phyloP scores from a whole-genome alignment of 768 basidiomycete species.

The Podaxis carcinomalis region DNA sequence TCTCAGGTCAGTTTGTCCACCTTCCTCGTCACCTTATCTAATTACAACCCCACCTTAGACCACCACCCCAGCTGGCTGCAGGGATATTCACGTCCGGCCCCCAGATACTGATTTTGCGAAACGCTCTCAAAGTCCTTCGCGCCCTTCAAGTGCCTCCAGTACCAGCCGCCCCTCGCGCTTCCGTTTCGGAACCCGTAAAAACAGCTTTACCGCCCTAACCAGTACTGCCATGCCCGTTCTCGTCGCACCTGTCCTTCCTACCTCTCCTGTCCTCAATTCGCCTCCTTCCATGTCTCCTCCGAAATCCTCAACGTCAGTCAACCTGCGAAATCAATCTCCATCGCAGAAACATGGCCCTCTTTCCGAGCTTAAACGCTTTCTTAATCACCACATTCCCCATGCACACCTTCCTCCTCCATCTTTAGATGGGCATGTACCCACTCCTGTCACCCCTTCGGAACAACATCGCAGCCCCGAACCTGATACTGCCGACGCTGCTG shows the following conservation, averaged over 20 bases:
- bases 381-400: slow-evolving; percentile 86
- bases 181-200: slow-evolving; percentile 12
- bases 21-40: slow-evolving; percentile 13
- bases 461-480: slow-evolving; percentile 19
- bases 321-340: slow-evolving; percentile 13
- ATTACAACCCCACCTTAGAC: slow-evolving; percentile 2
- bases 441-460: slow-evolving; percentile 13
- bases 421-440: slow-evolving; percentile 18
- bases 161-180: slow-evolving; percentile 9
- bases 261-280: slow-evolving; percentile 10
- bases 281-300: slow-evolving; percentile 15
- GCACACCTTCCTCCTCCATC: slow-evolving; percentile 28
- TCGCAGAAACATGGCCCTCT: slow-evolving; percentile 64
- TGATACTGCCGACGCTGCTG: slow-evolving; percentile 15
- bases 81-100: slow-evolving; percentile 10
- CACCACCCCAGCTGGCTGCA: not conserved
- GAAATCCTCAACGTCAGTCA: slow-evolving; percentile 15
- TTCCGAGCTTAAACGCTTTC: slow-evolving; percentile 91
- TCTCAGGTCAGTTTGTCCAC: not conserved
- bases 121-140: slow-evolving; percentile 9
- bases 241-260: slow-evolving; percentile 6
- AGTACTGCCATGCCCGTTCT: slow-evolving; percentile 11
- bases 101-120: slow-evolving; percentile 1
- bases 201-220: slow-evolving; percentile 8
- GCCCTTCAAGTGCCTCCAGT: not conserved